Base-by-base conservation (phyloP, 1,139 yeast genomes). In the Suhomyces bolitotheri region DNA sequence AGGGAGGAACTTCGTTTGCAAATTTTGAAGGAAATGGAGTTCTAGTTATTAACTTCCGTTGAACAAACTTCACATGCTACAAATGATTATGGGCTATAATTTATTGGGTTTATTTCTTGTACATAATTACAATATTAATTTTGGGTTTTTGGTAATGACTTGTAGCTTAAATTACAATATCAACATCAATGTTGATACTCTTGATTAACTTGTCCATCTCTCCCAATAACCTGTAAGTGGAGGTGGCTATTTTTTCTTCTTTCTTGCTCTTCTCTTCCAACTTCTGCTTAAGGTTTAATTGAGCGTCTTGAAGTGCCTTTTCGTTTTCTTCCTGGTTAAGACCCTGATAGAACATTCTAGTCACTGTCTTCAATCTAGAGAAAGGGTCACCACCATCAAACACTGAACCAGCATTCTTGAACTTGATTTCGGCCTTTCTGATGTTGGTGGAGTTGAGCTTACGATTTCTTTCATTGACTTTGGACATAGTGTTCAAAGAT, bases 321-420 rank as follows among this genome's bases (percentile, higher is more conserved):
- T 66, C 71, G 48, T 71, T 71, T 38, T 71, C 76, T 38, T 62
- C 60, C 36, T 67, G 66, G 21, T 66, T 64, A 40, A 71, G 54
- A 42, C 69, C 74, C 45, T 71, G 73, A 50, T 90, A 89, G 60
- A 88, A 90, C 43, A 88, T 81, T 53, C 86, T 78, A 1, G 97
- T 86, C 41, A 80, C 82, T 0, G 97, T 90, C 57, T 88, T 83
- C 53, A 92, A 74, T 58, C 97, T 77, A 44, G 88, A 80, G 60
- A 92, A 92, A 22, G 98, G 97, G 64, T 92, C 95, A 7, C 83
- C 78, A 31, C 72, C 80, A 35, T 74, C 71, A 27, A 53, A 56
- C 15, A 54, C 56, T 10, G 54, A 44, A 21, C 68, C 71, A 1
- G 71, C 65, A 40, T 72, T 62, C 50, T 82, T 77, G 28, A 82